phyloP scores from a whole-genome alignment of 192 early-diverging fungal species.

The Podila epigama region DNA sequence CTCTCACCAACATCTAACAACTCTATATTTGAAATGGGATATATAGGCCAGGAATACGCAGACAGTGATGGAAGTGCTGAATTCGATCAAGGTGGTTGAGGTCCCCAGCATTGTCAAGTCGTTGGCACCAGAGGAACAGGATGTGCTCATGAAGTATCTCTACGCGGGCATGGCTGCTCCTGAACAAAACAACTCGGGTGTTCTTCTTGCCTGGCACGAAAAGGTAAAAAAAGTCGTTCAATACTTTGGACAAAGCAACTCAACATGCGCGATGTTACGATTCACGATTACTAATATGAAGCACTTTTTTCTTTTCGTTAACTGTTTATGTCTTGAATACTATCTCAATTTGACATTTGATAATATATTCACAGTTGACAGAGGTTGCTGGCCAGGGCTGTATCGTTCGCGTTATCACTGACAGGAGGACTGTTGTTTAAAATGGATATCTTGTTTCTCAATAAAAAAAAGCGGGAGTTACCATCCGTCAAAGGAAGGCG shows the following conservation, averaged over 20 bases:
- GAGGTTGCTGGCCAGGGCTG: constrained; percentile 88
- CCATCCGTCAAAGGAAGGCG: no score
- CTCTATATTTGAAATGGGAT: not conserved
- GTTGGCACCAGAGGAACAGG: constrained; percentile 69
- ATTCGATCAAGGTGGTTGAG: constrained; percentile 74
- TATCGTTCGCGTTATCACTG: constrained; percentile 93
- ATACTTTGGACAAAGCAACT: no score
- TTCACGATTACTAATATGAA: not conserved
- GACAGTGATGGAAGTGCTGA: constrained; percentile 84
- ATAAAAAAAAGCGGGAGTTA: not conserved
- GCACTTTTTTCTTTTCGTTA: not conserved
- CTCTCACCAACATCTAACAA: not conserved
- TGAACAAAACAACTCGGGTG: constrained; percentile 80
- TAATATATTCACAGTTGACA: constrained; percentile 61
- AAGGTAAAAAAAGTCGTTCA: constrained; percentile 75
- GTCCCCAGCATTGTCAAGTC: constrained; percentile 66
- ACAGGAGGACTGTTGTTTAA: constrained; percentile 70
- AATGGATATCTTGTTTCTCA: not conserved
- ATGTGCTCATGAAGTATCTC: constrained; percentile 91
- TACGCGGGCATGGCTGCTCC: constrained; percentile 91
- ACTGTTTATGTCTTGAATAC: no score
- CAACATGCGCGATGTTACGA: no score
- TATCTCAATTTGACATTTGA: no score
- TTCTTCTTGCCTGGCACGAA: constrained; percentile 93
- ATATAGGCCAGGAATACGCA: constrained; percentile 75